A percentile compares a stretch with the other conserved stretches of the same genome.
Evolutionary conservation across 768 basidiomycete species (phyloP).

Genomic region (Auricularia heimuer): DNA sequence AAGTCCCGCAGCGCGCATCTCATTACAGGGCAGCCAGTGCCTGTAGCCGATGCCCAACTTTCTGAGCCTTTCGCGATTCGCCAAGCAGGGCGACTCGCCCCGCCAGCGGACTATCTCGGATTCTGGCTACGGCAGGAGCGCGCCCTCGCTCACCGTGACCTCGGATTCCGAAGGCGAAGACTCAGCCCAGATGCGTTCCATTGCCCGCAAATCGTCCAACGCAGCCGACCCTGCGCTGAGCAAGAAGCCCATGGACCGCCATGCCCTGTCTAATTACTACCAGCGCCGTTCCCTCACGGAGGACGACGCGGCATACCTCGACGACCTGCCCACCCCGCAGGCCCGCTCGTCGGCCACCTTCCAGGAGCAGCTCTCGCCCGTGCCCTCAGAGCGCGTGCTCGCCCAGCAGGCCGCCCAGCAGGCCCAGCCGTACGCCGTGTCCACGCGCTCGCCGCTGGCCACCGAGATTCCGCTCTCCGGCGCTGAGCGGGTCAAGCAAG

Average conservation of each 20-base stretch:
- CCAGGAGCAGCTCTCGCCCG: not conserved
- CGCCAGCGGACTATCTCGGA: not conserved
- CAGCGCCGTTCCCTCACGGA: not conserved
- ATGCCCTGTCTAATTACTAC: not conserved
- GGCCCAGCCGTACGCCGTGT: too few species aligned
- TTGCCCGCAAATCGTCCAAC: not conserved
- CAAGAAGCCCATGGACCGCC: slow-evolving; percentile 2
- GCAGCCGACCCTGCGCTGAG: not conserved
- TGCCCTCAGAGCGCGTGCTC: not conserved
- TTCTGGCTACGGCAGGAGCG: not conserved
- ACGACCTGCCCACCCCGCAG: not conserved
- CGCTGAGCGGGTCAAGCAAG: not conserved
- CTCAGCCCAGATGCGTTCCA: not conserved
- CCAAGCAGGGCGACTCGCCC: not conserved
- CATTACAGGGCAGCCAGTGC: too few species aligned
- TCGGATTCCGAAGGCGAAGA: not conserved
- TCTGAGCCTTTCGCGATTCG: not conserved
- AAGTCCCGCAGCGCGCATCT: too few species aligned
- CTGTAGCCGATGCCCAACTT: not conserved
- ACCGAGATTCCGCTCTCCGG: not conserved
- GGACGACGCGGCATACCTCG: not conserved
- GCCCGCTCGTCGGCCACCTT: not conserved
- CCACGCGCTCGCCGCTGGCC: too few species aligned
- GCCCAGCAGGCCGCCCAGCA: not conserved
- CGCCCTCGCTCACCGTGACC: not conserved